Conservation (phyloP, 306 rosid species). For the Cucumis sativus region Cucumber_9930_V3 NC_026656.2:15489001-15489500, state of each 20-base stretch:
- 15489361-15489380: background rate
- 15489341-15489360: background rate
- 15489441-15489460: background rate
- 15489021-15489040: background rate
- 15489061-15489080: constrained; percentile 4
- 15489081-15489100: constrained; percentile 9
- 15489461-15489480: background rate
- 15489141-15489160: too few relatives aligned
- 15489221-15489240: background rate
- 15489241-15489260: background rate
- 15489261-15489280: background rate
- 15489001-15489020: background rate
- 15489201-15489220: too few relatives aligned
- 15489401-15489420: background rate
- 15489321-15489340: background rate
- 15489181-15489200: too few relatives aligned
- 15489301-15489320: background rate
- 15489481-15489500: background rate
- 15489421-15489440: background rate
- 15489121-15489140: background rate
- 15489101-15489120: constrained; percentile 1
- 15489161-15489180: too few relatives aligned
- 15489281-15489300: background rate
- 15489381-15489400: too few relatives aligned
- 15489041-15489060: background rate